Percentiles rank a stretch among this genome's conserved stretches.
Conservation (phyloP, 2,329 filamentous ascomycete species). For the Xylaria arbuscula region DNA sequence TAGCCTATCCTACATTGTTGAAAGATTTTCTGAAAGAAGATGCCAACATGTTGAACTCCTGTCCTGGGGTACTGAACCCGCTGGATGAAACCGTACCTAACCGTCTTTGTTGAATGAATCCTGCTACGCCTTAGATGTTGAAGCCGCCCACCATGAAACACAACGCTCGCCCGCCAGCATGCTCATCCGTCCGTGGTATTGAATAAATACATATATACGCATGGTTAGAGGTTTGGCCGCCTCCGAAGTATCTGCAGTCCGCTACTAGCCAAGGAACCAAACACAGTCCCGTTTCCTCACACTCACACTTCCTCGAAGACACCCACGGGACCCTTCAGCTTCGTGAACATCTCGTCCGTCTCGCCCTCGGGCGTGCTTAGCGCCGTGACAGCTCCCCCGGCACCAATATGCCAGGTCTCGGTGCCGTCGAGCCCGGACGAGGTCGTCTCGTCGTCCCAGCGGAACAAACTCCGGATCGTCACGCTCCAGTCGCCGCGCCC, state of each 20-base stretch:
- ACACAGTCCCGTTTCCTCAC: not conserved
- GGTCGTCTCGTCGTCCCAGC: constrained; percentile 70
- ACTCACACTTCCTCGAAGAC: constrained; percentile 55
- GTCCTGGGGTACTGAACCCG: not conserved
- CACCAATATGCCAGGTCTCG: constrained; percentile 84
- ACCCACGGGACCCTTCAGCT: constrained; percentile 69
- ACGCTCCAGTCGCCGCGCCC: constrained; percentile 92
- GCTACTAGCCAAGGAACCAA: not conserved
- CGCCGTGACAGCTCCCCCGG: constrained; percentile 89
- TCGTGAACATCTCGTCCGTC: constrained; percentile 90
- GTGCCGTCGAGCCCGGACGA: constrained; percentile 4
- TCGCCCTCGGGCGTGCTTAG: constrained; percentile 84
- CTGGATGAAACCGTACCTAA: constrained; percentile 12
- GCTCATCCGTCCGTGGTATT: not conserved
- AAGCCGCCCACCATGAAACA: constrained; percentile 21
- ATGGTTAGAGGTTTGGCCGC: not conserved
- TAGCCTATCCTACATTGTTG: constrained; percentile 25
- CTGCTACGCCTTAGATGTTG: constrained; percentile 24
- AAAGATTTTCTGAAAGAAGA: constrained; percentile 7
- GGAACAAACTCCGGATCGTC: constrained; percentile 84
- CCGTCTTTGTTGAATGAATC: not conserved
- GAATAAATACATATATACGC: not conserved
- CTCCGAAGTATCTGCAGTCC: not conserved
- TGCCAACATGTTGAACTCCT: constrained; percentile 32
- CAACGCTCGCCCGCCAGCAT: not conserved